Base-by-base conservation (phyloP, 768 basidiomycete species). In the Tremella yokohamensis region DNA sequence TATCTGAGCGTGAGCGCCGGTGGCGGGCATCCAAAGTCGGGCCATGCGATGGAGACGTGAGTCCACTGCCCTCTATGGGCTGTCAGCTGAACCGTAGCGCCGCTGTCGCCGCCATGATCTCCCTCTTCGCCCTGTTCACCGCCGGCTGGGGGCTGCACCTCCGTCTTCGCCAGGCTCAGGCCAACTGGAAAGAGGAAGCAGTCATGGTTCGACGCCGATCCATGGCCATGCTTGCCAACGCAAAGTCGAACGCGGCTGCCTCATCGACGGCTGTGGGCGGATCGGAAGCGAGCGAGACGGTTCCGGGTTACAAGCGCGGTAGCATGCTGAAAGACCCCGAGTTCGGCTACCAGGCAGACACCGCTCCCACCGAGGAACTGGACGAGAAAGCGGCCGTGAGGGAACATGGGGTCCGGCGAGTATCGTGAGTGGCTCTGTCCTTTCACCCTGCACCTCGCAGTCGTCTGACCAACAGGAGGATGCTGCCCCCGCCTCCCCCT, bases 31-130 rank as follows among this genome's bases (percentile, higher is more conserved):
- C 65, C 70, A 0, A 65, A 66, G 34, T 54, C 57, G 34, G 75
- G 75, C 25, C 63, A 63, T 49, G 73, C 73, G 1, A 76, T 76
- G 75, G 66, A 69, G 34, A 72, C 72, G 67, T 73, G 47, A 63
- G 73, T 68, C 12, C 15, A 22, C 24, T 49, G 6, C 8, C 8
- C 49, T 4, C 7, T 7, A 6, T n/a, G 18, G 8, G 25, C 4
- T 22, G 15, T n/a, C 29, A 24, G 52, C 38, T 53, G 49, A 40
- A 3, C 24, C n/a, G 13, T 42, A 73, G 71, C 12, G 64, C 65
- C 34, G 72, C 66, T 18, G 64, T 70, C 6, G 66, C 72, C 37
- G 67, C 69, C 1, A 49, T 68, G 22, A 65, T 73, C 20, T 70
- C 69, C 19, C 63, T 73, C 22, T 50, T 73, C 20, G 60, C 72